Conservation (phyloP, 2,329 filamentous ascomycete genomes). For the Scopulariopsis brevicaulis region DNA sequence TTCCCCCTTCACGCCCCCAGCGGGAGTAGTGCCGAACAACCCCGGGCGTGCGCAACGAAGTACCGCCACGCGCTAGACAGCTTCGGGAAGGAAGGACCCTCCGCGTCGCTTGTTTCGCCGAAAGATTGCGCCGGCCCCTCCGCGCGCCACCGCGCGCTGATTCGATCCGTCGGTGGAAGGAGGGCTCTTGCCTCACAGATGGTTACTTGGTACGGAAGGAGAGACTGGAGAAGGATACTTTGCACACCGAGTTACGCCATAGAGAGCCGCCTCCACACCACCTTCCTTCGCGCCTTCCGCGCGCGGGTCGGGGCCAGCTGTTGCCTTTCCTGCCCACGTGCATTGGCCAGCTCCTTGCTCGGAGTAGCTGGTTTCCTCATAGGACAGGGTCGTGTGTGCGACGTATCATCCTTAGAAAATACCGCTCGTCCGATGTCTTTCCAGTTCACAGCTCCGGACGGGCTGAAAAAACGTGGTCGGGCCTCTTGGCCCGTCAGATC, state of each 20-base stretch:
- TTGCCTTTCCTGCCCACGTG: slow-evolving; percentile 4
- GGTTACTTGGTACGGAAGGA: no score
- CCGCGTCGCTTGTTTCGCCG: not conserved
- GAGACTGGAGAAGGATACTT: no score
- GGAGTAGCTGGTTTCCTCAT: no score
- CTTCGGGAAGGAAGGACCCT: not conserved
- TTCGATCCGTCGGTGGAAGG: not conserved
- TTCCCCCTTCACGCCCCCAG: not conserved
- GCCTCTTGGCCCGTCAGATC: no score
- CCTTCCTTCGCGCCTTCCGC: not conserved
- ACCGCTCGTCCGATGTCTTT: no score
- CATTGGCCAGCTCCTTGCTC: not conserved
- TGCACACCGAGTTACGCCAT: not conserved
- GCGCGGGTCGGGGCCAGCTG: not conserved
- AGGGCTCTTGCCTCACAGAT: no score
- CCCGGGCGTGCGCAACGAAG: not conserved
- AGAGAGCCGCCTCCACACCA: not conserved
- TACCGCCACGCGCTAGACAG: not conserved
- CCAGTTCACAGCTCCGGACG: no score
- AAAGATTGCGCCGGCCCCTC: not conserved
- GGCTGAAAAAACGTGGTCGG: no score
- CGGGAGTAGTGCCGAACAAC: not conserved
- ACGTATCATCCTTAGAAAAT: no score
- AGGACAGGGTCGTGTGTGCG: no score
- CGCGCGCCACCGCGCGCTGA: not conserved